These are phyloP conservation scores for Globisporangium nunn DNA, from an alignment of 352 stramenopile species.

Conservation along the genomic window DNA sequence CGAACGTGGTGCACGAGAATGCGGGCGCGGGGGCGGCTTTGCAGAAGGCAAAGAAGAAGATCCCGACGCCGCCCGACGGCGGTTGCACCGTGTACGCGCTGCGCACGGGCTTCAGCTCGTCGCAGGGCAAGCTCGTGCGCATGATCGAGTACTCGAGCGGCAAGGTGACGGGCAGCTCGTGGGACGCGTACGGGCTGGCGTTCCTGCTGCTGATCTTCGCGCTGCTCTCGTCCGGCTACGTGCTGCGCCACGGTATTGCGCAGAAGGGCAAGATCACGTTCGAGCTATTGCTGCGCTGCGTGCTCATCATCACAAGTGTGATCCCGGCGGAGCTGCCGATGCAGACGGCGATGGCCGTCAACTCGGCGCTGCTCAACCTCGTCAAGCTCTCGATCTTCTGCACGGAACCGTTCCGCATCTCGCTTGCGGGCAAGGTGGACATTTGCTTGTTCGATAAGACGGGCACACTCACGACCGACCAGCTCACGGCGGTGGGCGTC, in stretches of 20 bases:
- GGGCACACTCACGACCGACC: slow-evolving; percentile 96
- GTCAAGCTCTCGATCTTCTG: slow-evolving; percentile 96
- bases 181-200: slow-evolving; percentile 95
- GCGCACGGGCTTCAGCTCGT: slow-evolving; percentile 96
- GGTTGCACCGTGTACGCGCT: slow-evolving; percentile 94
- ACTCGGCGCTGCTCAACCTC: slow-evolving; percentile 92
- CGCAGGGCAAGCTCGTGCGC: slow-evolving; percentile 96
- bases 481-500: slow-evolving; percentile 92
- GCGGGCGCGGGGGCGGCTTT: neutral
- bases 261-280: slow-evolving; percentile 92
- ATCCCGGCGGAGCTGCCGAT: slow-evolving; percentile 98
- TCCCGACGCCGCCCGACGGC: slow-evolving; percentile 81
- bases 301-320: slow-evolving; percentile 98
- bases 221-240: slow-evolving; percentile 91
- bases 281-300: slow-evolving; percentile 95
- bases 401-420: slow-evolving; percentile 98
- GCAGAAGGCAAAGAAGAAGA: slow-evolving; percentile 17
- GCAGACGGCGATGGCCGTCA: slow-evolving; percentile 97
- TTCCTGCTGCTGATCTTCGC: slow-evolving; percentile 95
- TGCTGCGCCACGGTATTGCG: slow-evolving; percentile 86
- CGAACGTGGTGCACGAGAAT: slow-evolving; percentile 18
- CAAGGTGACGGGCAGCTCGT: slow-evolving; percentile 92
- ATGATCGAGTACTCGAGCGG: slow-evolving; percentile 98
- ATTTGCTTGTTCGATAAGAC: slow-evolving; percentile 99
- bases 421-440: slow-evolving; percentile 94